Conservation (phyloP, 2,329 filamentous ascomycete genomes). For the Colletotrichum gigasporum region DNA sequence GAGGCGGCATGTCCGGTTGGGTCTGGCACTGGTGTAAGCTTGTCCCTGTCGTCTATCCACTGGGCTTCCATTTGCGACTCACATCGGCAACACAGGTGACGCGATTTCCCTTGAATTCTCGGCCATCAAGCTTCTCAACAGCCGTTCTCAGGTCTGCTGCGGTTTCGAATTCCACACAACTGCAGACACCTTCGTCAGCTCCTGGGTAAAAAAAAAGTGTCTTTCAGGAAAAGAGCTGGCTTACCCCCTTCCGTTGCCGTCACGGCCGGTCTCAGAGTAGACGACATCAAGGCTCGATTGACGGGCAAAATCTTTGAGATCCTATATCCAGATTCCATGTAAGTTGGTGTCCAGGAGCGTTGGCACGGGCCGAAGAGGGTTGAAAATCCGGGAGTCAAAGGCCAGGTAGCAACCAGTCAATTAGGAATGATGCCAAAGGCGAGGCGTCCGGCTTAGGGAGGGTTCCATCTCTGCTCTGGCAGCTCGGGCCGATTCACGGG, state of each 20-base stretch:
- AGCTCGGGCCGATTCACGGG: constrained; percentile 25
- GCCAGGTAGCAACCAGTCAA: constrained; percentile 9
- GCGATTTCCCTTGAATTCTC: constrained; percentile 89
- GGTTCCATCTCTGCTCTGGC: constrained; percentile 21
- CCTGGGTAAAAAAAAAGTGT: not conserved
- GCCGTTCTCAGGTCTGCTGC: constrained; percentile 88
- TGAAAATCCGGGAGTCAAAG: constrained; percentile 18
- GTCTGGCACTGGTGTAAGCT: constrained; percentile 59
- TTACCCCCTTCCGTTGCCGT: constrained; percentile 91
- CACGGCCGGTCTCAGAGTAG: constrained; percentile 94
- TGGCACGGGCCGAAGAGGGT: constrained; percentile 22
- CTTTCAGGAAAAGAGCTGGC: constrained; percentile 41
- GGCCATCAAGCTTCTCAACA: constrained; percentile 92
- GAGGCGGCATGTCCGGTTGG: constrained; percentile 78
- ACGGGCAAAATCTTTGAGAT: constrained; percentile 99
- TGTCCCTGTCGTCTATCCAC: not conserved
- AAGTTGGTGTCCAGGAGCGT: constrained; percentile 65
- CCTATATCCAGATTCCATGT: constrained; percentile 87
- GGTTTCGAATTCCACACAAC: constrained; percentile 98
- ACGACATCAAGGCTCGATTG: constrained; percentile 97
- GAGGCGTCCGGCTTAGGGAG: constrained; percentile 25
- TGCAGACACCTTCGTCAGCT: constrained; percentile 46
- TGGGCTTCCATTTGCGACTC: constrained; percentile 46
- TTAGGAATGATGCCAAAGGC: not conserved
- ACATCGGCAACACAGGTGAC: constrained; percentile 92